These are phyloP conservation scores for Tetrahymena elliotti DNA, from an alignment of 73 alveolate species.

Conservation along the genomic window DNA sequence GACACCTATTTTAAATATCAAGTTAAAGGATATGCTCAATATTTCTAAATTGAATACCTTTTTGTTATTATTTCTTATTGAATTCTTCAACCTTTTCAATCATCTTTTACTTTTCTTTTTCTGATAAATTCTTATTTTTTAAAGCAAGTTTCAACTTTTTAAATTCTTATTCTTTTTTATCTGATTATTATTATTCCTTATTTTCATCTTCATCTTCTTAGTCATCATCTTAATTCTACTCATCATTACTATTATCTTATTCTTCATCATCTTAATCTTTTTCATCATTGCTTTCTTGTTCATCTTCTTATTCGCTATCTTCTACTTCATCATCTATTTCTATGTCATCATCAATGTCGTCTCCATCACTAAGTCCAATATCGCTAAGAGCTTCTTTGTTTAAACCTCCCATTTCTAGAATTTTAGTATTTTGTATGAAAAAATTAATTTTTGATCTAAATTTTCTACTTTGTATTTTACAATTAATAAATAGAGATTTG, in stretches of 20 bases:
- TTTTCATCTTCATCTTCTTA: neutral
- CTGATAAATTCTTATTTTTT: neutral
- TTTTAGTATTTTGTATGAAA: neutral
- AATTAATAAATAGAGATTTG: neutral
- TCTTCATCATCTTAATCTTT: neutral
- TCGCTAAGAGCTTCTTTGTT: neutral
- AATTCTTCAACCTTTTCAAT: neutral
- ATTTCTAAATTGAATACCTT: neutral
- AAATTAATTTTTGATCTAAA: neutral
- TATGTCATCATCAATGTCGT: neutral
- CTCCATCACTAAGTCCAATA: neutral
- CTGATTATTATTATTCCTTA: neutral
- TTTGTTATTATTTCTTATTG: neutral
- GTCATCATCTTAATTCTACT: neutral
- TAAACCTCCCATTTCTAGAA: neutral
- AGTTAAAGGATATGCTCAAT: neutral
- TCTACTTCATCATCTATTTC: neutral
- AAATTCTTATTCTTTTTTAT: neutral
- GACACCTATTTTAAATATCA: constrained; percentile 43
- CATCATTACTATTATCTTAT: neutral
- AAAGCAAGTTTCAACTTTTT: neutral
- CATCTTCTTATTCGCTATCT: neutral
- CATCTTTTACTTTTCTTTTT: neutral
- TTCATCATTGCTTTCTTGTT: neutral
- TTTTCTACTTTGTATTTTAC: neutral